Conservation (phyloP, 345 rosid genomes). For the Clausena lansium region DNA sequence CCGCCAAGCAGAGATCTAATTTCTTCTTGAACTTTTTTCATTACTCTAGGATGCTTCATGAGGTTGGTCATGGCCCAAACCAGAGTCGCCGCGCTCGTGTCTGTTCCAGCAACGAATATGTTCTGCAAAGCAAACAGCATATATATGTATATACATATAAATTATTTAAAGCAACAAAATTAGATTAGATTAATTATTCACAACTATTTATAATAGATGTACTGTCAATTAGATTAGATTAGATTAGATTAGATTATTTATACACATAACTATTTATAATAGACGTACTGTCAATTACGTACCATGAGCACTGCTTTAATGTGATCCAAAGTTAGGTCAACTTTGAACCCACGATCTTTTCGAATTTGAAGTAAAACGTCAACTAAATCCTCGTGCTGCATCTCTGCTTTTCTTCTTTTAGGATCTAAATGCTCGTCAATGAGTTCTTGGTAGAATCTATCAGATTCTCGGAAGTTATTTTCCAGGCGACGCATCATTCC, state of each 20-base stretch:
- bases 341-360: conserved; percentile 22
- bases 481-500: conserved; percentile 32
- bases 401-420: not conserved
- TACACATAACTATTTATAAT: not conserved
- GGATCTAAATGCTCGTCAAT: conserved; percentile 40
- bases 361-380: conserved; percentile 37
- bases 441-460: conserved; percentile 37
- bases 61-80: conserved; percentile 40
- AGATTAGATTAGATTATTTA: too few species aligned
- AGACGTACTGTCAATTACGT: not conserved
- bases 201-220: too few species aligned
- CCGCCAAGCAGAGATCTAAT: conserved; percentile 15
- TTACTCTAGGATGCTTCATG: conserved; percentile 29
- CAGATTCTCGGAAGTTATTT: conserved; percentile 33
- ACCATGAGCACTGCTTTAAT: conserved; percentile 61
- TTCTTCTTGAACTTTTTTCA: conserved; percentile 37
- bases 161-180: too few species aligned
- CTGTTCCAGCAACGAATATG: conserved; percentile 35
- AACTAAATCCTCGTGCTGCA: conserved; percentile 35
- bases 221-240: too few species aligned
- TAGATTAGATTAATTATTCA: too few species aligned
- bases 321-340: conserved; percentile 39
- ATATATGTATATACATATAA: too few species aligned
- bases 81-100: conserved; percentile 22
- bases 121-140: conserved; percentile 8